Base-by-base conservation (phyloP, 306 rosid genomes). In the Quercus dentata region DNA sequence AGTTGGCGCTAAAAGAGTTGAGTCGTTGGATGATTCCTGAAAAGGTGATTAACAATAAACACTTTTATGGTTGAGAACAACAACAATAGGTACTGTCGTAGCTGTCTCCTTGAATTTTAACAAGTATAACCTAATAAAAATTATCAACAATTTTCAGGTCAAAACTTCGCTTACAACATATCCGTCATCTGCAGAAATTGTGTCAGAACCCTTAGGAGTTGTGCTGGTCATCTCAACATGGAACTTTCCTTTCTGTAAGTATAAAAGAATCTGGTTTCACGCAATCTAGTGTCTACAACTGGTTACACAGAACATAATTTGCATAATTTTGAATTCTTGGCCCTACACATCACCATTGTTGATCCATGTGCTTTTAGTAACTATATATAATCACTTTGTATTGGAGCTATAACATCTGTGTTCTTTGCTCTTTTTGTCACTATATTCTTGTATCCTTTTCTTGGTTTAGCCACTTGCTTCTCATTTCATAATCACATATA, bases 171-270 rank as follows among this genome's bases (percentile, higher is more conserved):
- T 93, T 64, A 65, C 97, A 55, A 62, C 94, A 81, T 93, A 41
- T 83, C 97, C 97, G 67, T 93, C 98, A 77, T 84, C 97, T 38
- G 98, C 97, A 69, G 92, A 93, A 87, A 91, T 93, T 65, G 93
- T 91, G 38, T 76, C 98, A 67, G 98, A 93, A 80, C 98, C 98
- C 52, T 79, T 93, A n/a, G 98, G 98, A 74, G 94, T 91, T 72
- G 98, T 93, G 74, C 75, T 93, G 90, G 91, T 93, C 84, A 91
- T 93, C 87, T 90, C 98, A 74, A 87, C 98, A 35, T 93, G 98
- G 98, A 93, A 93, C 85, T 93, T 91, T 69, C 97, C 98, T 67
- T 81, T 93, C 74, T 74, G 98, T 91, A 87, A 13, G 98, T 84
- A 56, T 44, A 76, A 82, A 11, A 57, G 58, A 18, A 58, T 59